phyloP scores from a whole-genome alignment of 2,329 filamentous ascomycete genomes.

The Cordyceps pruinosa region DNA sequence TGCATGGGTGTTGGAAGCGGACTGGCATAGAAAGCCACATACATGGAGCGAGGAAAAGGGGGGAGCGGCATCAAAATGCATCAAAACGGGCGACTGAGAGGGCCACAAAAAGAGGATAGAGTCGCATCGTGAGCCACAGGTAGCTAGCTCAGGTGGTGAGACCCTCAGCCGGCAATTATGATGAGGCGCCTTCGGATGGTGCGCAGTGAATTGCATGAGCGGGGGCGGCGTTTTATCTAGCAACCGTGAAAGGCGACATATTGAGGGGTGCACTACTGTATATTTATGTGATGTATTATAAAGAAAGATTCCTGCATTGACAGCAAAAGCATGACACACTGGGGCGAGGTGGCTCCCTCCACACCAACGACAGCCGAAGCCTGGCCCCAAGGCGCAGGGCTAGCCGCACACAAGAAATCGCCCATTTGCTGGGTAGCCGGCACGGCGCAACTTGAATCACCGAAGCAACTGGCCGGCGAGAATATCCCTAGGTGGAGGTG shows the following conservation, averaged over 20 bases:
- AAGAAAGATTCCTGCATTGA: too few relatives aligned
- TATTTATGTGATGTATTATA: neutral
- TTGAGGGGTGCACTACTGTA: neutral
- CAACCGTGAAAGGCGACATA: neutral
- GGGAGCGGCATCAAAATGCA: neutral
- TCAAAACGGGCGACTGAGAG: neutral
- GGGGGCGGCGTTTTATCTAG: neutral
- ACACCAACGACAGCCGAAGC: conserved; percentile 3
- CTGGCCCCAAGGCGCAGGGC: neutral
- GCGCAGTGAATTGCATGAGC: too few relatives aligned
- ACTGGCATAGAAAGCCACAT: neutral
- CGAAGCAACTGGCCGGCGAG: neutral
- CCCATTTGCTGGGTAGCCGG: neutral
- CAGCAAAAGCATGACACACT: too few relatives aligned
- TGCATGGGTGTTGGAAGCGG: neutral
- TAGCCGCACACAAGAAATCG: neutral
- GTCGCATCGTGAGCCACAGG: neutral
- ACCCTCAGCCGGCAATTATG: neutral
- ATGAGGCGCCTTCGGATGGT: neutral
- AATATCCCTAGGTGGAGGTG: neutral
- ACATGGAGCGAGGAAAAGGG: neutral
- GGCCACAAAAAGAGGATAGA: neutral
- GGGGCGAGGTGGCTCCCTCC: neutral
- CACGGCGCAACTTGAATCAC: neutral
- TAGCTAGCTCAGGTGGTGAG: neutral